A percentile compares a stretch with the other conserved stretches of the same genome.
Evolutionary conservation across 2,329 filamentous ascomycete genomes (phyloP).

Genomic region (Nemania sp.): DNA sequence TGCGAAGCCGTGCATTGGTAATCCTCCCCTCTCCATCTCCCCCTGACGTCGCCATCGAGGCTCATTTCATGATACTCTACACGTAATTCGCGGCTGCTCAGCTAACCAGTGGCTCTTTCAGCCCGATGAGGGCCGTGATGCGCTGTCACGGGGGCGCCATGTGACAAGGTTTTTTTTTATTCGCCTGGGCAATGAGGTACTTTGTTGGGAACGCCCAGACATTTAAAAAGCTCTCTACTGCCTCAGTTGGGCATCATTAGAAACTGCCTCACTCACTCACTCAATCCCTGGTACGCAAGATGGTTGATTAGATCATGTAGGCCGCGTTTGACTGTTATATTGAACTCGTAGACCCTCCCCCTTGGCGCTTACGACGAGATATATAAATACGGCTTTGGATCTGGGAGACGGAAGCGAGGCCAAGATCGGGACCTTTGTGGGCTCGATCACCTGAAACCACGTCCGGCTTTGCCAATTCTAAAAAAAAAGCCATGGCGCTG

Average conservation of each 20-base stretch:
- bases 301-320: neutral
- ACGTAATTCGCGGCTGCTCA: neutral
- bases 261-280: neutral
- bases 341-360: neutral
- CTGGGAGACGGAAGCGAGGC: neutral
- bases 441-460: neutral
- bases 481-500: neutral
- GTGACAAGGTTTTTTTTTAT: conserved; percentile 19
- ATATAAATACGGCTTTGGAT: neutral
- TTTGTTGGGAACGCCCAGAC: neutral
- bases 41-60: neutral
- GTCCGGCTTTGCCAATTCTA: neutral
- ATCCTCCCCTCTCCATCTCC: no score
- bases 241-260: neutral
- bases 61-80: neutral
- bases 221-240: conserved; percentile 5
- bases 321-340: neutral
- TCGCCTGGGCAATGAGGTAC: conserved; percentile 8
- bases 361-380: neutral
- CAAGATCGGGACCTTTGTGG: neutral
- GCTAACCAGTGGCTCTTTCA: neutral
- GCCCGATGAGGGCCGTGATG: conserved; percentile 7
- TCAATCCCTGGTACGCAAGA: neutral
- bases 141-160: conserved; percentile 15
- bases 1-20: neutral